Base-by-base conservation (phyloP, 139 green algal genomes). In the Volvox reticuliferus region DNA sequence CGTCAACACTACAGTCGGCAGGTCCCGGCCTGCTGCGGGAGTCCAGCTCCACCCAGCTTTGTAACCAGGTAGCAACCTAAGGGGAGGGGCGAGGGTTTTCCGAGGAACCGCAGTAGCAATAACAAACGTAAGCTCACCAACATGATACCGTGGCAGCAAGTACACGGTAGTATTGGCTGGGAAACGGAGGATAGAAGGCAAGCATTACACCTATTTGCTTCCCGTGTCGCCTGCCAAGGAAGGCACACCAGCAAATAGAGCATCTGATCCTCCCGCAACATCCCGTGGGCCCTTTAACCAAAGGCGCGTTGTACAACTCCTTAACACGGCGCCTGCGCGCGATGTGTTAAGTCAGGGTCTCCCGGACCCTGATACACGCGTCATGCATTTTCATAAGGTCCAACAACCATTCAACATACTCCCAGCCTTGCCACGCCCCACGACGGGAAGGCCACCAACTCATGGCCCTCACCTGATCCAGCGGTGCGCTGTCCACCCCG, bases 401-500 rank as follows among this genome's bases (percentile, higher is more conserved):
- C 24, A 79, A 30, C 30, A 32, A 33, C 71, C 20, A 20, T 20
- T 36, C 30, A n/a, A 33, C 71, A 36, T 20, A 79, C 6, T 6
- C 71, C 71, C 71, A 35, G 3, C 2, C 71, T 79, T 30, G 21
- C 71, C 26, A 20, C 24, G 26, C 71, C 71, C 28, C 22, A 6
- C 22, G 67, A 5, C 22, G 22, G 67, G 12, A 75, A 26, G 24
- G 35, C 3, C 77, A 22, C 77, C 33, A 6, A 35, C 32, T 19
- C 24, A 6, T 24, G 32, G 12, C 13, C 63, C 81, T 20, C n/a
- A 91, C 79, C 79, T 91, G 76, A 21, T 91, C 76, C 50, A 93
- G 55, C 16, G 89, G 89, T 32, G 68, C 81, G 28, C 68, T 86
- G 82, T 90, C 82, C 32, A 81, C 76, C 14, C 89, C 89, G 28